Evolutionary conservation across 345 rosid species (phyloP).

Genomic region (Firmiana major): DNA sequence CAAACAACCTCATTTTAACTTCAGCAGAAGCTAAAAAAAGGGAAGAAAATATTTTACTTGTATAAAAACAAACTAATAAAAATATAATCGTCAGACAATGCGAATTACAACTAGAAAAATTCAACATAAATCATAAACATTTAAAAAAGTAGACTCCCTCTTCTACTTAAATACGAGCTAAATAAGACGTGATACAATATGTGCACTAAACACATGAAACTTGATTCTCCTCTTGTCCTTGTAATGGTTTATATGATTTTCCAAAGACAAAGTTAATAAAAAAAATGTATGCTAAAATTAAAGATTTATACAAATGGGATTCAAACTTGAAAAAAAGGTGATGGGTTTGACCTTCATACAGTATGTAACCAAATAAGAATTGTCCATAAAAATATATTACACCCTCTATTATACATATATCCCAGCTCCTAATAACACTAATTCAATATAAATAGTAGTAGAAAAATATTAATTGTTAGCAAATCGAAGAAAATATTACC

Average conservation of each 20-base stretch:
- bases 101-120: neutral
- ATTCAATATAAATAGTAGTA: neutral
- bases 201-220: neutral
- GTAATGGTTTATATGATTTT: neutral
- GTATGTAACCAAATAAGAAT: neutral
- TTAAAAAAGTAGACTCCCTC: neutral
- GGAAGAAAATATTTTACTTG: neutral
- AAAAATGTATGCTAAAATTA: neutral
- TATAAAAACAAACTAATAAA: neutral
- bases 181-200: neutral
- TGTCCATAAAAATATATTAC: neutral
- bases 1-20: neutral
- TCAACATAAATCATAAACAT: neutral
- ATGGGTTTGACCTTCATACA: neutral
- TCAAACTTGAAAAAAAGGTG: neutral
- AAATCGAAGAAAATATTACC: constrained; percentile 43
- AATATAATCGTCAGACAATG: neutral
- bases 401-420: neutral
- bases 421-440: neutral
- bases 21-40: neutral
- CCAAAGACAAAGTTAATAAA: neutral
- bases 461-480: neutral
- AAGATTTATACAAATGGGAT: neutral
- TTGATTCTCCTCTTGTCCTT: neutral
- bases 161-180: neutral